Base-by-base conservation (phyloP, 2,329 filamentous ascomycete species). In the Diaporthe amygdali region DNA sequence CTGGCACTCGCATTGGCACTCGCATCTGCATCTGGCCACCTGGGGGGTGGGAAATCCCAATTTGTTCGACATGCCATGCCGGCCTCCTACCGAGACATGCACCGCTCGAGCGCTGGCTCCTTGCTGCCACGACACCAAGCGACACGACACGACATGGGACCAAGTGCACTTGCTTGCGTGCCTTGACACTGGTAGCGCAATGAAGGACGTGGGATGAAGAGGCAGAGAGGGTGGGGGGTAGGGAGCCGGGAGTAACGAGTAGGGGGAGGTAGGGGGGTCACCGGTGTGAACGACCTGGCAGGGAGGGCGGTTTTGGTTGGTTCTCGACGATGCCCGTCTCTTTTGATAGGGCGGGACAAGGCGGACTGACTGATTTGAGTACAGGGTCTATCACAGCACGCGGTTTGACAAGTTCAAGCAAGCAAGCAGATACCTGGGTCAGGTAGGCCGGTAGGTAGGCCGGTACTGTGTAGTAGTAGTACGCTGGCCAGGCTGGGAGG, bases 51-150 rank as follows among this genome's bases (percentile, higher is more conserved):
- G 5, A 63, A 46, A 63, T 63, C 56, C 41, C 41, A 63, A 63
- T 63, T 63, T 63, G 41, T 41, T 63, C 41, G 56, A 47, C 56
- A 63, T 63, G 56, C 56, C 56, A 47, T 47, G n/a, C 27, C 41
- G 27, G 30, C 41, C 27, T 32, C 56, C 56, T 47, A 47, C 41
- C 20, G 56, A 63, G 56, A 63, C 56, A 63, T 32, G 10, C 9
- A 34, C 34, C 27, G 39, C 56, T 32, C 37, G 56, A 44, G 25
- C 55, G 55, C 30, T 25, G 55, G 55, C 54, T 22, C 54, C n/a
- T 37, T 44, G 7, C 37, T 44, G 20, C 55, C 37, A 27, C 55
- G 30, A 44, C 34, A 32, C n/a, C n/a, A n/a, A n/a, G n/a, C n/a
- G n/a, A n/a, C n/a, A n/a, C n/a, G 22, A 44, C 3, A 47, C 56